Evolutionary conservation across 495 filamentous ascomycete genomes (phyloP), one percentile per base, ranked within the genome.

Genomic region (Thozetella sp.): DNA sequence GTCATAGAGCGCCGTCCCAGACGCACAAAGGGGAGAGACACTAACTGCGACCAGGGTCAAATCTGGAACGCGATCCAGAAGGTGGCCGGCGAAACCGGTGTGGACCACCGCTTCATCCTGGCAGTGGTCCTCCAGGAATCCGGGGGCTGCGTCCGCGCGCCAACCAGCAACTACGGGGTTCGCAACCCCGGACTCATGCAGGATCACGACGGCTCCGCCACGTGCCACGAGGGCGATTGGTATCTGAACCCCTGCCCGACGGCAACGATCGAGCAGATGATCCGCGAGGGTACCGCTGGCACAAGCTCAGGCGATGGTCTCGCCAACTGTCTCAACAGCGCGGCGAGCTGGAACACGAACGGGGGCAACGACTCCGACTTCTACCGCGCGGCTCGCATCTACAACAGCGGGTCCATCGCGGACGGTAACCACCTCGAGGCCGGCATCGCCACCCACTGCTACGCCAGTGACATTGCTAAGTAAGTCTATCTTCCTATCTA

Each of bases 81-180:
- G 15, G 71, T 84, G 12, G 67, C 81, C 15, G 22, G 26, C 1
- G 62, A 63, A 4, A 72, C 77, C 22, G 68, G 72, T 19, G 66
- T 86, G 19, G 79, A 84, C 56, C 51, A 55, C 30, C 68, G 70
- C 45, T 74, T 70, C 59, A 71, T 79, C 56, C 62, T 77, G 23
- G 68, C 67, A 51, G 71, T 85, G 55, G 65, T 87, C 40, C 79
- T 88, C 72, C 85, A 88, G 68, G 84, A 88, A 61, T 79, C 74
- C 69, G 77, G 77, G 55, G 85, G 85, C 57, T 86, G 84, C 65
- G 83, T 76, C 3, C 73, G 74, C 15, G 72, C 62, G 20, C 64
- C 63, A 0, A 76, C 71, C 1, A 76, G 72, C 23, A 69, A 67
- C 71, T 70, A 72, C 57, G 69, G 70, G 26, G 68, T 74, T 40